Evolutionary conservation across 1,284 basidiomycete species (phyloP), one percentile per base, ranked within the genome.

Genomic region (Ustilago lituana): DNA sequence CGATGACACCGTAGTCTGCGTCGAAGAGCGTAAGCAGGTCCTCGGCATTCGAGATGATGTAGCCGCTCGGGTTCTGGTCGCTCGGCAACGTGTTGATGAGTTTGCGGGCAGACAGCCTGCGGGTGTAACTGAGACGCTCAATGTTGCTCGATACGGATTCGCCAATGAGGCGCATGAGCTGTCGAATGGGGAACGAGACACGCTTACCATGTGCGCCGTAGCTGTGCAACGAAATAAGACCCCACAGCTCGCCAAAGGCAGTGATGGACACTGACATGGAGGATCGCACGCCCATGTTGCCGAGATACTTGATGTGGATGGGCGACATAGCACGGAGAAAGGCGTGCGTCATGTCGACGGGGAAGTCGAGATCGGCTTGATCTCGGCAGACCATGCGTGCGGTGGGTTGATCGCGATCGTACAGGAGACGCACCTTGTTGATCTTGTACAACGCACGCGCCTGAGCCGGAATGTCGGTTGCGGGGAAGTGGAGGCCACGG

Each of bases 281-380:
- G 17, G 79, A 76, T 22, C 77, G 66, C 1, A 83, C 82, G 24
- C 81, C 79, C 82, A 83, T 83, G 68, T 83, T 83, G 46, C 65
- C 81, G 24, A 82, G 73, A 51, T 80, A 94, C 84, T 92, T 89
- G 73, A 92, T 83, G 79, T 94, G 92, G 53, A 94, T 92, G 2
- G 92, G 92, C 75, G 90, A 91, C 91, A 94, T 94, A 2, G 92
- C 91, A 15, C 92, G 88, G 12, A 94, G 84, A 78, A 90, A 91
- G 62, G 89, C 91, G 81, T 93, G 90, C 0, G 92, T 93, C 91
- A 94, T 93, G 79, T 94, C 88, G 64, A 94, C 84, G 2, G 92
- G 91, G 3, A 84, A 83, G 35, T 89, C 86, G 7, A 94, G 84
- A 81, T 94, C 92, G 23, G 86, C 85, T 72, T 85, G 85, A 52